Evolutionary conservation across 257 asterid genomes (phyloP).

Genomic region (Anisodus acutangulus): DNA sequence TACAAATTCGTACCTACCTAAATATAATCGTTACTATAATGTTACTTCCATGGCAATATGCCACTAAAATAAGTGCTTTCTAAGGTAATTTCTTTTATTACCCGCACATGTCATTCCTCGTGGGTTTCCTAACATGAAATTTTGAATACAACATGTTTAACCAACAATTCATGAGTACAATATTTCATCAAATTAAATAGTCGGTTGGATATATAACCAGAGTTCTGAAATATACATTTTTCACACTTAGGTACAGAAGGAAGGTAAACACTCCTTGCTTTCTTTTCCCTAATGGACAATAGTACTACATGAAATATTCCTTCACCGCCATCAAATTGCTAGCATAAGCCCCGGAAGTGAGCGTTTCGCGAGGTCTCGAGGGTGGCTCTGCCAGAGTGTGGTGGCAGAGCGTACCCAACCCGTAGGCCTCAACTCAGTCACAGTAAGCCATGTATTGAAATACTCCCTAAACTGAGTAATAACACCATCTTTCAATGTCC

Average conservation of each 20-base stretch:
- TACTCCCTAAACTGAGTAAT: constrained; percentile 86
- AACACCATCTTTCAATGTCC: constrained; percentile 73
- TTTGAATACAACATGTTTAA: not conserved
- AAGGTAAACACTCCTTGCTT: not conserved
- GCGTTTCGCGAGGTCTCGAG: constrained; percentile 62
- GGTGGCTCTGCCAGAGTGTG: constrained; percentile 96
- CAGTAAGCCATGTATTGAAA: constrained; percentile 92
- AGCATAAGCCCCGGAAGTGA: constrained; percentile 84
- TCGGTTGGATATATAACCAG: not conserved
- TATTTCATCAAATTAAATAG: not conserved
- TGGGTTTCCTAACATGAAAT: not conserved
- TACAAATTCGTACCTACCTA: not conserved
- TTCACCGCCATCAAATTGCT: constrained; percentile 49
- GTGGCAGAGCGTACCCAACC: constrained; percentile 39
- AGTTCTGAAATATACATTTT: not conserved
- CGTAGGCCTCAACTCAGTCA: constrained; percentile 58
- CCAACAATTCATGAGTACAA: not conserved
- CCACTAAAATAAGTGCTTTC: too few relatives aligned
- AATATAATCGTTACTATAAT: not conserved
- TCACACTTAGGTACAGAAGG: not conserved
- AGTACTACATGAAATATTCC: not conserved
- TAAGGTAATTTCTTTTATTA: not conserved
- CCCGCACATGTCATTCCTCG: not conserved
- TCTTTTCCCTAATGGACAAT: not conserved
- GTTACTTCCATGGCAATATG: too few relatives aligned